These are phyloP conservation scores for Carex kokanica DNA, from an alignment of 176 grass and related monocot species.

Conservation along the genomic window DNA sequence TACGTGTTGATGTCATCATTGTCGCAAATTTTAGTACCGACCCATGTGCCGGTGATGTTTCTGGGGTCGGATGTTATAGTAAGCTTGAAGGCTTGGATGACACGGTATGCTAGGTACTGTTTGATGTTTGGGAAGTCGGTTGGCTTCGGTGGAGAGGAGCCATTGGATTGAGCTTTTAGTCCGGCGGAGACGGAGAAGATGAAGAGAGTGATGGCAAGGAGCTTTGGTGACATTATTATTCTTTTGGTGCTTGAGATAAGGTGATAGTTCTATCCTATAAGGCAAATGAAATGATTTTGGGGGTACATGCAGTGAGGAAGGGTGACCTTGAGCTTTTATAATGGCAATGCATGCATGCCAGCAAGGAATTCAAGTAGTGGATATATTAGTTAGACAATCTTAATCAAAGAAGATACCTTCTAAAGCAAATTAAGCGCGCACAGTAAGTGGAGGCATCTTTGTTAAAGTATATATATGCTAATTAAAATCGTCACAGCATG, in stretches of 20 bases:
- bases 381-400: too few relatives aligned
- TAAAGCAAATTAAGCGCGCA: too few relatives aligned
- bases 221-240: background rate
- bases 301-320: background rate
- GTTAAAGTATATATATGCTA: too few relatives aligned
- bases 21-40: slow-evolving; percentile 37
- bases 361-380: too few relatives aligned
- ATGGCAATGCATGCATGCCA: background rate
- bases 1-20: slow-evolving; percentile 27
- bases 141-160: background rate
- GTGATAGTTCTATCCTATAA: background rate
- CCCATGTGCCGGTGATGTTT: slow-evolving; percentile 41
- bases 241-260: background rate
- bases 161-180: background rate
- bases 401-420: too few relatives aligned
- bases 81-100: slow-evolving; percentile 68
- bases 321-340: slow-evolving; percentile 12
- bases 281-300: too few relatives aligned
- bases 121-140: slow-evolving; percentile 37
- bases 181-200: background rate
- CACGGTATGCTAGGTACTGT: slow-evolving; percentile 34
- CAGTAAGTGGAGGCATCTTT: too few relatives aligned
- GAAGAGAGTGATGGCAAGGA: slow-evolving; percentile 1
- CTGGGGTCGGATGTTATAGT: slow-evolving; percentile 53
- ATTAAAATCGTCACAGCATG: too few relatives aligned